These are phyloP conservation scores for Naganishia onofrii DNA, from an alignment of 768 basidiomycete species.

Conservation along the genomic window DNA sequence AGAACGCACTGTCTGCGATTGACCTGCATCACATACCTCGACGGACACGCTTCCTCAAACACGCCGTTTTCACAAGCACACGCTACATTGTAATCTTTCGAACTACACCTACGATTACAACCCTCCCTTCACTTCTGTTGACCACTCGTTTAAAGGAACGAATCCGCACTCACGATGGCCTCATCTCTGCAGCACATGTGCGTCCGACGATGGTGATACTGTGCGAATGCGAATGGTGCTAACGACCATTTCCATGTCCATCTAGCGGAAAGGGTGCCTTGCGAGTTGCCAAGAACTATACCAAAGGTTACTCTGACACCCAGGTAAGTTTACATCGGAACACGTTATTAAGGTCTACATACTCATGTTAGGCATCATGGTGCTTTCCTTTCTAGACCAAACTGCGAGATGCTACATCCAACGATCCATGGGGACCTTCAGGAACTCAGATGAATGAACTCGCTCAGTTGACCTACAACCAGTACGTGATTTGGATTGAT, in stretches of 20 bases:
- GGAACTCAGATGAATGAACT: slow-evolving; percentile 99
- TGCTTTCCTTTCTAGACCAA: slow-evolving; percentile 59
- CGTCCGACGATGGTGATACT: neutral
- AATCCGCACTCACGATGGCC: slow-evolving; percentile 9
- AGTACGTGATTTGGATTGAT: slow-evolving; percentile 61
- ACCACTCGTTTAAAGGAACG: neutral
- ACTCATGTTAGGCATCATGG: neutral
- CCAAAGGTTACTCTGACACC: slow-evolving; percentile 75
- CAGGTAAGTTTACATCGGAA: slow-evolving; percentile 36
- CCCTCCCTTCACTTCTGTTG: neutral
- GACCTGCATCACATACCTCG: too few species aligned
- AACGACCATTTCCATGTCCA: neutral
- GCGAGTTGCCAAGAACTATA: slow-evolving; percentile 90
- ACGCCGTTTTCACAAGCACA: too few species aligned
- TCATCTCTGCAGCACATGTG: slow-evolving; percentile 20
- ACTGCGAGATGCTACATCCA: slow-evolving; percentile 92
- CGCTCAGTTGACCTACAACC: slow-evolving; percentile 93
- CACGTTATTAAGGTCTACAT: neutral
- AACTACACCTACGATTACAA: neutral
- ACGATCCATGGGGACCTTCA: slow-evolving; percentile 96
- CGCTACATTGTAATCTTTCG: neutral
- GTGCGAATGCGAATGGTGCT: neutral
- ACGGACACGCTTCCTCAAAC: too few species aligned
- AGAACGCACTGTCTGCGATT: too few species aligned
- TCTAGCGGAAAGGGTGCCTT: slow-evolving; percentile 56